A percentile compares a stretch with the other conserved stretches of the same genome.
Conservation (phyloP, 2,329 filamentous ascomycete species). For the Trichoderma semiorbis region DNA sequence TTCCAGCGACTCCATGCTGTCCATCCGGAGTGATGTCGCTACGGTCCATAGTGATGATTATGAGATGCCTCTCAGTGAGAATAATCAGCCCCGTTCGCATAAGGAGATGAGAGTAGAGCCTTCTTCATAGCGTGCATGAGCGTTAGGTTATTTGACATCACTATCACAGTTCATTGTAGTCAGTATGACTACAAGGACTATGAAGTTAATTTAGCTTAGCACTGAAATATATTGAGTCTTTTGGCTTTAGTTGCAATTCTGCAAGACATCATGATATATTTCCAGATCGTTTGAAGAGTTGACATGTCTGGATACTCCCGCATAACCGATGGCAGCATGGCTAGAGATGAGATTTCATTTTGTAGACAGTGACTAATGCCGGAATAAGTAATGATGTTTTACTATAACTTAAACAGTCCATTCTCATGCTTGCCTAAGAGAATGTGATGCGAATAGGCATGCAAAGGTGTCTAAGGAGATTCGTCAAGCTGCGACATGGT, state of each 20-base stretch:
- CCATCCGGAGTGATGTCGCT: conserved; percentile 30
- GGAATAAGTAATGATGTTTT: background rate
- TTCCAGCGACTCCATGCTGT: conserved; percentile 20
- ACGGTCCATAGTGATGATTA: conserved; percentile 39
- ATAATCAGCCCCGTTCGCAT: background rate
- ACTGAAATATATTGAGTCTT: background rate
- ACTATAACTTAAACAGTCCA: background rate
- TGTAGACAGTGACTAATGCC: background rate
- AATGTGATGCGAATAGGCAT: background rate
- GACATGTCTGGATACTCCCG: background rate
- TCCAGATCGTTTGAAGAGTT: background rate
- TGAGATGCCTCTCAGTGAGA: conserved; percentile 16
- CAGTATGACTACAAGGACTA: background rate
- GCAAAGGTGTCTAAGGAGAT: background rate
- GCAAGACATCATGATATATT: background rate
- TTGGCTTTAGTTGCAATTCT: background rate
- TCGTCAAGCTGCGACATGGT: background rate
- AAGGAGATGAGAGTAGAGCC: background rate
- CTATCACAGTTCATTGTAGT: background rate
- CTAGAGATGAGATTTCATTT: background rate
- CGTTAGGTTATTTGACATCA: background rate
- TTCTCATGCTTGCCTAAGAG: background rate
- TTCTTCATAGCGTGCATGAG: background rate
- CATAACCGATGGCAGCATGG: background rate
- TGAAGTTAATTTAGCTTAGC: background rate